Percentiles rank a stretch among this genome's conserved stretches.
These are phyloP conservation scores for Tetrastigma voinierianum DNA, from an alignment of 164 flowering plant species.

Conservation along the genomic window DNA sequence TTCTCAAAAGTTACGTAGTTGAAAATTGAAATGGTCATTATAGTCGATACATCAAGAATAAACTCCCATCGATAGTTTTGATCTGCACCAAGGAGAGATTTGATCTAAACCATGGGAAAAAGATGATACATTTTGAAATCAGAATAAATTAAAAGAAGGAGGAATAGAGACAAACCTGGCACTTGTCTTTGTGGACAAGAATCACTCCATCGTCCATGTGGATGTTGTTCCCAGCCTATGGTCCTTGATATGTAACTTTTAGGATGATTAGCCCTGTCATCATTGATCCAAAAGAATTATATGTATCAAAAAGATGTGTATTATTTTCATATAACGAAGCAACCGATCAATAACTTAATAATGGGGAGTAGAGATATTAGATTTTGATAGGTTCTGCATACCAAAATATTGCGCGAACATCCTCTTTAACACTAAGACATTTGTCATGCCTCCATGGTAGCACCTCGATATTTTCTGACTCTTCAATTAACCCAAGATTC, in stretches of 20 bases:
- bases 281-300: slow-evolving; percentile 2
- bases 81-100: too few species aligned
- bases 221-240: slow-evolving; percentile 76
- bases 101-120: too few species aligned
- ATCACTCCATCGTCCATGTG: slow-evolving; percentile 67
- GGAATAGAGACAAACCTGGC: too few species aligned
- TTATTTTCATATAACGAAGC: neutral
- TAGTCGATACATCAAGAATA: too few species aligned
- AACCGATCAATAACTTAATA: too few species aligned
- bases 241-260: slow-evolving; percentile 88
- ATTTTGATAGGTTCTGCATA: slow-evolving; percentile 22
- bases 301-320: neutral
- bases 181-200: too few species aligned
- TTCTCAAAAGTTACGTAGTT: too few species aligned
- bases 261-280: slow-evolving; percentile 94
- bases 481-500: slow-evolving; percentile 96
- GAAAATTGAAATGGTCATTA: too few species aligned
- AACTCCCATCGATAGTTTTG: too few species aligned
- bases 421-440: slow-evolving; percentile 77
- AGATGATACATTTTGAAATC: too few species aligned
- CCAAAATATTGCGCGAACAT: slow-evolving; percentile 97
- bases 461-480: slow-evolving; percentile 71
- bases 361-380: too few species aligned
- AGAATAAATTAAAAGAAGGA: too few species aligned
- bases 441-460: slow-evolving; percentile 88